Evolutionary conservation across 129 eudicot genomes (phyloP), one percentile per base, ranked within the genome.

Genomic region (Arctium lappa): DNA sequence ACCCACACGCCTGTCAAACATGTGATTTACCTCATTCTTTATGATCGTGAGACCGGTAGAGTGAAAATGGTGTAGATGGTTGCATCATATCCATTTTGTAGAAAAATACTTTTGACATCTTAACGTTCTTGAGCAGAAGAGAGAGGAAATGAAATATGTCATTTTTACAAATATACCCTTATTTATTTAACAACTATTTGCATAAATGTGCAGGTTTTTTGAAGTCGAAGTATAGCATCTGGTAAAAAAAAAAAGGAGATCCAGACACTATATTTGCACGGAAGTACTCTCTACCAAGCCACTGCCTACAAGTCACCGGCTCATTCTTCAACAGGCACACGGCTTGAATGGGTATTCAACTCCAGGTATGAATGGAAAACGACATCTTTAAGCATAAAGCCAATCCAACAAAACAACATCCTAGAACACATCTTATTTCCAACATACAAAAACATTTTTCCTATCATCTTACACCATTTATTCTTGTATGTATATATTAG

Each of bases 361-460:
- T 22, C 27, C 27, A 22, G 27, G 27, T 22, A 22, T 22, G 27
- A 22, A 22, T 22, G 27, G 27, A 22, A 22, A 22, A 22, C 27
- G 27, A 22, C 27, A 22, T 22, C 27, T 22, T 22, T 22, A 22
- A 22, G 27, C 9, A 60, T n/a, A 60, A 60, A 60, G 68, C 68
- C 29, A n/a, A 77, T 77, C 72, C 72, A 34, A 77, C 80, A 32
- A 34, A 66, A 7, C 71, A 74, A 65, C 46, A 74, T 16, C 36
- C 53, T 82, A 79, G 40, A 79, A 78, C 38, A 78, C 16, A 27
- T 8, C 38, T 78, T 81, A 73, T 72, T 81, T 72, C 72, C 74
- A 77, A 53, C 82, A 78, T 78, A 81, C 79, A 85, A 76, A 50
- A 76, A 5, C 85, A 77, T 60, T n/a, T 56, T 70, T 69, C 40